Base-by-base conservation (phyloP, 805 yeast species). In the Debaryomyces hansenii region DNA sequence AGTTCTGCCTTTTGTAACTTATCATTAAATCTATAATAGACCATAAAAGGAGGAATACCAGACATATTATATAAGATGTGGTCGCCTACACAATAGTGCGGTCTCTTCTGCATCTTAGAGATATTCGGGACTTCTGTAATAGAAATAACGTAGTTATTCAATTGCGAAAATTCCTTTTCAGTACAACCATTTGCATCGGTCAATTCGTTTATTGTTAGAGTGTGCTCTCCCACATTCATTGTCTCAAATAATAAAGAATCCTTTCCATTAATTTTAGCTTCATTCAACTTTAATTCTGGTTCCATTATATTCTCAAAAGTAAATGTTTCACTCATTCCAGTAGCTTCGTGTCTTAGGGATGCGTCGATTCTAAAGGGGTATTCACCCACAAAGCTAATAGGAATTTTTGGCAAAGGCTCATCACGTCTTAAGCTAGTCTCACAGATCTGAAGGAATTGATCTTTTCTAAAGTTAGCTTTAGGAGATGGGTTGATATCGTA, bases 11-110 rank as follows among this genome's bases (percentile, higher is more conserved):
- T 78, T 52, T 85, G 82, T 29, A 66, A 64, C 24, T 72, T 68
- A 1, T 78, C 85, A 55, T 87, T 84, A 69, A 92, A 91, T 21
- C 77, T 77, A 62, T 94, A 94, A 42, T 72, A 79, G 4, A 95
- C 77, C 1, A 77, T 77, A 61, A 90, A 90, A 16, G 97, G 97
- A 0, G 96, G 80, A 4, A 79, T 70, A 2, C 98, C 98, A 12
- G 79, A 79, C 51, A 92, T 65, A 50, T 84, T 79, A 60, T 88
- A 88, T 1, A 85, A 75, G 20, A 94, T 80, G 49, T 87, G 85
- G 51, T 92, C 98, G 9, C 99, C 99, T 21, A 92, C 96, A 77
- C 99, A 94, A 58, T 83, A 85, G 56, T 85, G 79, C 2, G 41
- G 40, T 38, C 56, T 58, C 40, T 34, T 18, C n/a, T 42, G 33